phyloP scores from a whole-genome alignment of 2,329 filamentous ascomycete species.

The Penicillium sp. region DNA sequence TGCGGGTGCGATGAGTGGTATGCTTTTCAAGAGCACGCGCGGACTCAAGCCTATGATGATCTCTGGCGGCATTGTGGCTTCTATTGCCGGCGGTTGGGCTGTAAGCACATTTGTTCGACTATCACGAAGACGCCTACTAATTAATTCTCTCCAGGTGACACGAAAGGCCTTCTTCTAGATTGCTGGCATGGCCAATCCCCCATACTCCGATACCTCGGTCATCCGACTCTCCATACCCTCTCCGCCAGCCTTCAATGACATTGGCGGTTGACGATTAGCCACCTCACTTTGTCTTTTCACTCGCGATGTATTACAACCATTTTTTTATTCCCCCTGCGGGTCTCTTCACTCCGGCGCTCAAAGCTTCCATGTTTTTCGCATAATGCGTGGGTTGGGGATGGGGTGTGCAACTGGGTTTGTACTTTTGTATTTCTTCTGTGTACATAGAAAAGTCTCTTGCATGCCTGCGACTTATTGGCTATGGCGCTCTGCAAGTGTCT shows the following conservation, averaged over 20 bases:
- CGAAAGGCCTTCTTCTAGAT: constrained; percentile 54
- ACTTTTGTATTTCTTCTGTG: constrained; percentile 36
- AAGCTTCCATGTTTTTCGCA: constrained; percentile 42
- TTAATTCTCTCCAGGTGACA: constrained; percentile 43
- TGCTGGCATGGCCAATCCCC: constrained; percentile 14
- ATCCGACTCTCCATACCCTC: constrained; percentile 28
- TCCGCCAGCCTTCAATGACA: constrained; percentile 29
- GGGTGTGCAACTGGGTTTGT: constrained; percentile 44
- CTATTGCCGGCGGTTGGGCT: constrained; percentile 83
- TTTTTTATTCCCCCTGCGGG: constrained; percentile 31
- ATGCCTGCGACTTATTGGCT: constrained; percentile 32
- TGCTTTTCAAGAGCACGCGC: constrained; percentile 94
- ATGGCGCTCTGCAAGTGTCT: constrained; percentile 26
- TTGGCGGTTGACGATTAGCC: constrained; percentile 26
- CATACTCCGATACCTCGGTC: constrained; percentile 19
- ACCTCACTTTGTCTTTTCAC: constrained; percentile 30
- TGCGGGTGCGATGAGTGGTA: constrained; percentile 84
- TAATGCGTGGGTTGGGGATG: constrained; percentile 42
- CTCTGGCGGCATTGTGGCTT: constrained; percentile 84
- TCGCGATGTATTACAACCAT: constrained; percentile 42
- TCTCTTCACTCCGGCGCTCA: constrained; percentile 49
- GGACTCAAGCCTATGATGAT: constrained; percentile 92
- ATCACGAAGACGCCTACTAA: constrained; percentile 13
- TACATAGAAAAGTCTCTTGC: constrained; percentile 46
- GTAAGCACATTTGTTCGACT: constrained; percentile 59